Evolutionary conservation across 305 asterid genomes (phyloP), one percentile per base, ranked within the genome.

Genomic region (Fraxinus velutina): DNA sequence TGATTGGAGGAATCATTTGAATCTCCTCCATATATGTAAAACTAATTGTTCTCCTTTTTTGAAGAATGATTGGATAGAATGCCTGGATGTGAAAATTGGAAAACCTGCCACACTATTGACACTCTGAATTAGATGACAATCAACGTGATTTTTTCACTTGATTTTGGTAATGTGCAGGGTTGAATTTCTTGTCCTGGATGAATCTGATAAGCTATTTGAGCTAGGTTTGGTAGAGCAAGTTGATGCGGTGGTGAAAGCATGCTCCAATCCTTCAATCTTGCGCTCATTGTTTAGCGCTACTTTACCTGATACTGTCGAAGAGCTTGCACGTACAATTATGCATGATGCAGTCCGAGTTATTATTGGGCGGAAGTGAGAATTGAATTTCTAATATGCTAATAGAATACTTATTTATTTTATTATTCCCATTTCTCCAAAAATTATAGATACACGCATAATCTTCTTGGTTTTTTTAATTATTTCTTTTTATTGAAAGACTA

Each of bases 241-340:
- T 83, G 98, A 94, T 89, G 89, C 93, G 15, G 97, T 93, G 81
- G 97, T 94, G 74, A 94, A 93, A 87, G 97, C 96, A 15, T 94
- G 98, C 89, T 91, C 98, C 50, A 93, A 93, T 84, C 98, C 98
- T 85, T 89, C 95, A 81, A 93, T 94, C 79, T 17, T 91, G 74
- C 96, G 97, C 75, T 92, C 97, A 24, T 82, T 94, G 81, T 94
- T 92, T 80, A 94, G 97, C 82, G 98, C 98, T 85, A 94, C 98
- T 86, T 90, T 93, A 86, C 98, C 98, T 27, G 98, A 94, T 86
- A 87, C 89, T 15, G 94, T 94, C 79, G 98, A 93, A 90, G 94
- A 89, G 76, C 94, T 93, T 84, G 98, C 98, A 42, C 95, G 97
- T n/a, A 92, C 97, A 75, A 93, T 93, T 62, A 93, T 94, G 98